Evolutionary conservation across 2,329 filamentous ascomycete genomes (phyloP).

Genomic region (Xylariaceae sp.): DNA sequence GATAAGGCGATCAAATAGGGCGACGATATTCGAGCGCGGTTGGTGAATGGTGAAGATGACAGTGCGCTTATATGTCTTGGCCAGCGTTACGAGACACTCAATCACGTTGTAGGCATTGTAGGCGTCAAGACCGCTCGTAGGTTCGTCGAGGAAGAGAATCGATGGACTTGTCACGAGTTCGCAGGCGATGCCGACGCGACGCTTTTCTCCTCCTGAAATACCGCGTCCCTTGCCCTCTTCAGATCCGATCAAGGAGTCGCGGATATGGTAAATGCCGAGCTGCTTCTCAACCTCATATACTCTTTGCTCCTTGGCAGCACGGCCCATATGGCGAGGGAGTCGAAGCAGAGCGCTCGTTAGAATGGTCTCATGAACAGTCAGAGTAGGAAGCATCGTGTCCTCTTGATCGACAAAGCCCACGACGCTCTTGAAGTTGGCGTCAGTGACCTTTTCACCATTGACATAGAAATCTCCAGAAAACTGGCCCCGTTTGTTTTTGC

Average conservation of each 20-base stretch:
- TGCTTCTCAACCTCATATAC: slow-evolving; percentile 93
- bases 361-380: slow-evolving; percentile 97
- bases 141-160: slow-evolving; percentile 94
- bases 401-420: slow-evolving; percentile 98
- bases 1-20: slow-evolving; percentile 90
- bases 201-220: slow-evolving; percentile 95
- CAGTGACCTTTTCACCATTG: slow-evolving; percentile 83
- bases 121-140: slow-evolving; percentile 90
- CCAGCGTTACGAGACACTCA: slow-evolving; percentile 88
- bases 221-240: slow-evolving; percentile 92
- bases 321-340: slow-evolving; percentile 87
- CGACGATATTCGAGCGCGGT: slow-evolving; percentile 95
- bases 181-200: slow-evolving; percentile 93
- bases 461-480: slow-evolving; percentile 80
- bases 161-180: slow-evolving; percentile 96
- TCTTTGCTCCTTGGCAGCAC: slow-evolving; percentile 79
- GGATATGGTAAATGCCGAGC: slow-evolving; percentile 89
- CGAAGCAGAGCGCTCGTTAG: slow-evolving; percentile 87
- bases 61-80: slow-evolving; percentile 94
- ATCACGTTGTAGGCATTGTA: slow-evolving; percentile 98
- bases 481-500: slow-evolving; percentile 89
- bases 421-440: slow-evolving; percentile 82
- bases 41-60: slow-evolving; percentile 99
- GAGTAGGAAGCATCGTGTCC: slow-evolving; percentile 89
- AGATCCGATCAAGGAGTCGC: slow-evolving; percentile 90